Evolutionary conservation across 2,329 filamentous ascomycete species (phyloP).

Genomic region (Venturia nashicola): DNA sequence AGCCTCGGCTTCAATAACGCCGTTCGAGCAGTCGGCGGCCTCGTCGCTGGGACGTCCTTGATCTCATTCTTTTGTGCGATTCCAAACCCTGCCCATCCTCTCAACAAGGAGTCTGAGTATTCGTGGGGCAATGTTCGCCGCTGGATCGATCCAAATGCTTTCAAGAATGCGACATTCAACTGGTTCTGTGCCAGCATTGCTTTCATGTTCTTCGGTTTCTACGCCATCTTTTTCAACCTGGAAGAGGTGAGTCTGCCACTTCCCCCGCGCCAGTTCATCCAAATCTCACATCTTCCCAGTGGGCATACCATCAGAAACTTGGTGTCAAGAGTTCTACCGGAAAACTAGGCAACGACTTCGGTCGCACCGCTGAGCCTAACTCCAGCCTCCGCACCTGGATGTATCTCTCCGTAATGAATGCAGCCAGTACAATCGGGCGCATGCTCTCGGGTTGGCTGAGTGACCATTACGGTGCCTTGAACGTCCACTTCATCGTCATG

Average conservation of each 20-base stretch:
- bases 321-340: conserved; percentile 22
- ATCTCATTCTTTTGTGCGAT: conserved; percentile 30
- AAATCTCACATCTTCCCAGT: conserved; percentile 17
- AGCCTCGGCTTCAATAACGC: conserved; percentile 33
- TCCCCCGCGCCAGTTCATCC: background rate
- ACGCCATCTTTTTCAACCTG: conserved; percentile 40
- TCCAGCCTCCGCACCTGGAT: conserved; percentile 33
- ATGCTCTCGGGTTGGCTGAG: conserved; percentile 32
- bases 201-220: conserved; percentile 40
- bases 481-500: conserved; percentile 33
- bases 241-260: conserved; percentile 28
- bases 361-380: conserved; percentile 6
- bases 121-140: conserved; percentile 25
- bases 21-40: conserved; percentile 27
- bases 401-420: conserved; percentile 39
- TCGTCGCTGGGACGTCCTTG: conserved; percentile 29
- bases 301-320: conserved; percentile 32
- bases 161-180: conserved; percentile 29
- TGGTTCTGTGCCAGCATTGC: conserved; percentile 33
- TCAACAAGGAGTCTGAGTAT: conserved; percentile 23
- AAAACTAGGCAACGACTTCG: conserved; percentile 8
- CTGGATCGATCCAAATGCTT: conserved; percentile 33
- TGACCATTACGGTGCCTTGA: conserved; percentile 32
- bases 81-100: conserved; percentile 30
- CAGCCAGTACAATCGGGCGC: conserved; percentile 33